Percentiles rank a stretch among this genome's conserved stretches.
phyloP scores from a whole-genome alignment of 202 grass and related monocot genomes.

The Setaria italica region DNA sequence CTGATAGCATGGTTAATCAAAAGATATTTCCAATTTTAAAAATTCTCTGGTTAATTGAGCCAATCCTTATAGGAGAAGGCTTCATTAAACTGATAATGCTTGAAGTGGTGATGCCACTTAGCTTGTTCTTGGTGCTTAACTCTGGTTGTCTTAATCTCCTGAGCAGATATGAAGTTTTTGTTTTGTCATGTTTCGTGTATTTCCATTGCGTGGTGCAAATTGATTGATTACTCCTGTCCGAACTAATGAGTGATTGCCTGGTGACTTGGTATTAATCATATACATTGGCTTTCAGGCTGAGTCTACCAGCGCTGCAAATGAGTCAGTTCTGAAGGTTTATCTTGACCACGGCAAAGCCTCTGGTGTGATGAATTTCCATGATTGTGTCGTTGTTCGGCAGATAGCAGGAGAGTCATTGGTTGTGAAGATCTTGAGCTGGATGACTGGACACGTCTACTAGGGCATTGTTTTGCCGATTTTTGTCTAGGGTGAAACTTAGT shows the following conservation, averaged over 20 bases:
- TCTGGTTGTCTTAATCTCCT: not conserved
- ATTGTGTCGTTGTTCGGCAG: conserved; percentile 82
- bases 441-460: conserved; percentile 52
- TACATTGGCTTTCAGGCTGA: conserved; percentile 64
- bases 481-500: conserved; percentile 42
- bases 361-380: conserved; percentile 87
- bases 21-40: not conserved
- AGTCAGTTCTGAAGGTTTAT: conserved; percentile 95
- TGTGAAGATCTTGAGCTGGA: conserved; percentile 97
- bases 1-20: not conserved
- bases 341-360: conserved; percentile 93
- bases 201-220: not conserved
- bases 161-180: not conserved
- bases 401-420: conserved; percentile 89
- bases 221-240: not conserved
- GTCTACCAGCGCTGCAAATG: conserved; percentile 79
- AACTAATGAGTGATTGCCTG: not conserved
- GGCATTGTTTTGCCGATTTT: conserved; percentile 48
- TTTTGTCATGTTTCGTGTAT: conserved; percentile 16
- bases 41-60: not conserved
- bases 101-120: not conserved
- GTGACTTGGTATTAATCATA: not conserved
- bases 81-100: not conserved
- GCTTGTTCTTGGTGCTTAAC: not conserved
- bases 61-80: not conserved